phyloP scores from a whole-genome alignment of 1,284 basidiomycete genomes.

The Cryptococcus sp. region DNA sequence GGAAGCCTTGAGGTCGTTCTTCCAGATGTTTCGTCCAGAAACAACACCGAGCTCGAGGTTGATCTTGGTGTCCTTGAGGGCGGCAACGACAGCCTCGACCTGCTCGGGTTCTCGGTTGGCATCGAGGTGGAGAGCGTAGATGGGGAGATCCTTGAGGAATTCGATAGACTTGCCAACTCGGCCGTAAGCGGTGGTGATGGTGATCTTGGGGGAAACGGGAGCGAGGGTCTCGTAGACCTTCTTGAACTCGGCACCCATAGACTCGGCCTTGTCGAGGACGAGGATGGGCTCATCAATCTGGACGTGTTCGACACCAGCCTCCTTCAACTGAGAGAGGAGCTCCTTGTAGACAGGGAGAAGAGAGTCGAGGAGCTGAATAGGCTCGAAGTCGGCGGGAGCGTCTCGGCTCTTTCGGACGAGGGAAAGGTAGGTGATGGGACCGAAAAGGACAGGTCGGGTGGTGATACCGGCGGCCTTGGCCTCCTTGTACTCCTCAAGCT shows the following conservation, averaged over 20 bases:
- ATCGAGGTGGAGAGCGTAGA: constrained; percentile 94
- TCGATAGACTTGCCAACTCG: constrained; percentile 90
- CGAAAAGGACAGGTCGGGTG: constrained; percentile 94
- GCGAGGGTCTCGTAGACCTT: constrained; percentile 77
- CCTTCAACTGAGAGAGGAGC: constrained; percentile 85
- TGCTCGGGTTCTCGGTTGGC: constrained; percentile 89
- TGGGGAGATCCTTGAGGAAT: constrained; percentile 86
- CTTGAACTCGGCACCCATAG: constrained; percentile 75
- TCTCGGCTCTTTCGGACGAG: constrained; percentile 90
- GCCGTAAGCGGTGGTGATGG: constrained; percentile 93
- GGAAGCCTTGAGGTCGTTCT: constrained; percentile 85
- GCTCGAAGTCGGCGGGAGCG: constrained; percentile 79
- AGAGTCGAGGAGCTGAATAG: constrained; percentile 83
- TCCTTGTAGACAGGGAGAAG: constrained; percentile 88
- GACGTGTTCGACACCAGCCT: constrained; percentile 87
- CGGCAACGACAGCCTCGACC: constrained; percentile 76
- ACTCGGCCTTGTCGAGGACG: constrained; percentile 80
- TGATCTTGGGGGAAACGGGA: constrained; percentile 81
- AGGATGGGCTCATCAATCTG: constrained; percentile 98
- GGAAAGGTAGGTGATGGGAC: constrained; percentile 91
- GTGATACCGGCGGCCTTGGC: constrained; percentile 83
- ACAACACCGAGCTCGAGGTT: constrained; percentile 91
- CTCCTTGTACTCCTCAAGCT: constrained; percentile 90
- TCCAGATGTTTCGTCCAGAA: constrained; percentile 99
- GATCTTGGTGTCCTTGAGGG: constrained; percentile 76